Conservation (phyloP, 2,329 filamentous ascomycete species). For the Cordyceps fumosorosea region DNA sequence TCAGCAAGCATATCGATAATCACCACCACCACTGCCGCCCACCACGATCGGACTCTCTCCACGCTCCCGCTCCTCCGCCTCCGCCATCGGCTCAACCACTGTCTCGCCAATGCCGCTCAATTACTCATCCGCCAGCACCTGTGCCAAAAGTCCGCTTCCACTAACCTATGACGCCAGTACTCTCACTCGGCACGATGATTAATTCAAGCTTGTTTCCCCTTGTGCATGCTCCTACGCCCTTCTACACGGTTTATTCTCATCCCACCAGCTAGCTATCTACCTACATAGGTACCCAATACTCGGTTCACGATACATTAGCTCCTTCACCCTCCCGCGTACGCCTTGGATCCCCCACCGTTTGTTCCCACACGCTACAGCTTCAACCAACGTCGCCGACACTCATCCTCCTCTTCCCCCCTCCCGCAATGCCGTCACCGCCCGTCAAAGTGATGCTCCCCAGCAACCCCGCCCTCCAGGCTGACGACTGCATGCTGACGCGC, state of each 20-base stretch:
- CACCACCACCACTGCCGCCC: not conserved
- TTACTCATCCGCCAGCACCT: not conserved
- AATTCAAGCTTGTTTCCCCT: not conserved
- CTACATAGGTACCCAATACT: too few species aligned
- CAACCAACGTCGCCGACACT: not conserved
- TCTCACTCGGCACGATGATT: not conserved
- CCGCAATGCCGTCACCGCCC: conserved; percentile 6
- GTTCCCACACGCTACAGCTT: not conserved
- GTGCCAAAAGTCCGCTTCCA: not conserved
- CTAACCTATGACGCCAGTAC: not conserved
- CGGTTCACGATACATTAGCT: not conserved
- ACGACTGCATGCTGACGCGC: conserved; percentile 62
- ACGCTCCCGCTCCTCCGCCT: not conserved
- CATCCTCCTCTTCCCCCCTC: not conserved
- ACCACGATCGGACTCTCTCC: not conserved
- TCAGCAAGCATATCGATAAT: not conserved
- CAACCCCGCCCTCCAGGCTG: conserved; percentile 36
- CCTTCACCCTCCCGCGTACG: not conserved
- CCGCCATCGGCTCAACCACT: not conserved
- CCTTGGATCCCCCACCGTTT: not conserved
- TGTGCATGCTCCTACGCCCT: not conserved
- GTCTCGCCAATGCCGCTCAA: not conserved
- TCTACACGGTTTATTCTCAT: not conserved
- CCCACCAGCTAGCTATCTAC: not conserved
- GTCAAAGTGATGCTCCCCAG: conserved; percentile 37